Evolutionary conservation across 306 rosid species (phyloP).

Genomic region (Sicyos edulis): DNA sequence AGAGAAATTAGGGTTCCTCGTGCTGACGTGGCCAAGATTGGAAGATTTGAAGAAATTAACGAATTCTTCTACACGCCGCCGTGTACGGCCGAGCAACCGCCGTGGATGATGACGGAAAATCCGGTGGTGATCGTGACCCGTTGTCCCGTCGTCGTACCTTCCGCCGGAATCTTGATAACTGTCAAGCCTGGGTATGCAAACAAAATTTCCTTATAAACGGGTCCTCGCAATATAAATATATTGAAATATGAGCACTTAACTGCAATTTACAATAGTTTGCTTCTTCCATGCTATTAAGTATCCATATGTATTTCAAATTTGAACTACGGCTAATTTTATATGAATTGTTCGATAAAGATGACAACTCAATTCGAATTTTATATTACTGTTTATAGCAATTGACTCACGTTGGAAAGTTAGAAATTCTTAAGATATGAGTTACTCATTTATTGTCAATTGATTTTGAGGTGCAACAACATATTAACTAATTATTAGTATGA

Average conservation of each 20-base stretch:
- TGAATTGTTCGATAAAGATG: no score
- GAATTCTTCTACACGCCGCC: no score
- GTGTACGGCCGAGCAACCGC: neutral
- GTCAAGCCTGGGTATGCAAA: neutral
- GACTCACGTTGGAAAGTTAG: no score
- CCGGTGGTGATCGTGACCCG: neutral
- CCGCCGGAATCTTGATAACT: neutral
- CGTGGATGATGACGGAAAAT: neutral
- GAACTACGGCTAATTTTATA: no score
- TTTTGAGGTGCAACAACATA: no score
- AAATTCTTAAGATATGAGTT: no score
- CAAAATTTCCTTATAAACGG: neutral
- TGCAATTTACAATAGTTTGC: neutral
- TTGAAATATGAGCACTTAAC: neutral
- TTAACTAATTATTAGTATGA: no score
- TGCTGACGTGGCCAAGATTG: neutral
- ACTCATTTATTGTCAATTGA: no score
- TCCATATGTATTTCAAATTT: no score
- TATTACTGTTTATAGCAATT: no score
- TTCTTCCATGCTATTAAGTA: no score
- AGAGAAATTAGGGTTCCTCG: neutral
- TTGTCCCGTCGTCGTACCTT: neutral
- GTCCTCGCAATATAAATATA: neutral
- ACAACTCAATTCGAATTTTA: no score
- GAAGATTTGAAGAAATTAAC: neutral